Conservation (phyloP, 2,329 filamentous ascomycete species). For the Colletotrichum sp. region DNA sequence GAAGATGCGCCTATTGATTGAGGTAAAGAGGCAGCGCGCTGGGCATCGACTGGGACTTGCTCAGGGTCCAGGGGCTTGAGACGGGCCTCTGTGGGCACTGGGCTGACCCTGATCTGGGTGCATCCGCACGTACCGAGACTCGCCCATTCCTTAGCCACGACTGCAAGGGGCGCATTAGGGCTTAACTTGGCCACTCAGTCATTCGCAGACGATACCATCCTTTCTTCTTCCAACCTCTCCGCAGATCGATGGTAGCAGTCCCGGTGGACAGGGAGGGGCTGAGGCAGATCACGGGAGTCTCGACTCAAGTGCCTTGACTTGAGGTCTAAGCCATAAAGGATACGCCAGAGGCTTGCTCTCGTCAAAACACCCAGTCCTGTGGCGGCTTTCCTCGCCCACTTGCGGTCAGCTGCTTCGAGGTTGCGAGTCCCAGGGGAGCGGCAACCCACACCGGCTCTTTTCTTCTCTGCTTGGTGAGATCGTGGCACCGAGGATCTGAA, state of each 20-base stretch:
- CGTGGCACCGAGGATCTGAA: conserved; percentile 11
- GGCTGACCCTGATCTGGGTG: neutral
- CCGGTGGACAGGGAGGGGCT: conserved; percentile 13
- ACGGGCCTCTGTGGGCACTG: neutral
- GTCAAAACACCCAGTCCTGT: neutral
- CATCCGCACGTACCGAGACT: conserved; percentile 6
- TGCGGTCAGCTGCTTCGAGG: neutral
- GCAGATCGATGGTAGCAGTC: conserved; percentile 20
- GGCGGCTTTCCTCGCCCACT: neutral
- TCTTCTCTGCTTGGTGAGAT: neutral
- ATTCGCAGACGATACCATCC: neutral
- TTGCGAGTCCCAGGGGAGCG: neutral
- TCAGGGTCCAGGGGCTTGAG: conserved; percentile 8
- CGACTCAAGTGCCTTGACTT: neutral
- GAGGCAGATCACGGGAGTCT: conserved; percentile 8
- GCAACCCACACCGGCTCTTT: neutral
- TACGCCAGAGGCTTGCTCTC: neutral
- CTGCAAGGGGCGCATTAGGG: conserved; percentile 10
- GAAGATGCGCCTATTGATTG: neutral
- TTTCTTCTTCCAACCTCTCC: conserved; percentile 19
- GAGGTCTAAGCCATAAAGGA: neutral
- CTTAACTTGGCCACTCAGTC: neutral
- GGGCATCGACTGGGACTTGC: neutral
- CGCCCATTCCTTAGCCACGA: neutral
- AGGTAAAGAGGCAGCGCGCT: neutral